Percentiles rank a stretch among this genome's conserved stretches.
Evolutionary conservation across 2,329 filamentous ascomycete genomes (phyloP).

Genomic region (Pseudopithomyces maydicus): DNA sequence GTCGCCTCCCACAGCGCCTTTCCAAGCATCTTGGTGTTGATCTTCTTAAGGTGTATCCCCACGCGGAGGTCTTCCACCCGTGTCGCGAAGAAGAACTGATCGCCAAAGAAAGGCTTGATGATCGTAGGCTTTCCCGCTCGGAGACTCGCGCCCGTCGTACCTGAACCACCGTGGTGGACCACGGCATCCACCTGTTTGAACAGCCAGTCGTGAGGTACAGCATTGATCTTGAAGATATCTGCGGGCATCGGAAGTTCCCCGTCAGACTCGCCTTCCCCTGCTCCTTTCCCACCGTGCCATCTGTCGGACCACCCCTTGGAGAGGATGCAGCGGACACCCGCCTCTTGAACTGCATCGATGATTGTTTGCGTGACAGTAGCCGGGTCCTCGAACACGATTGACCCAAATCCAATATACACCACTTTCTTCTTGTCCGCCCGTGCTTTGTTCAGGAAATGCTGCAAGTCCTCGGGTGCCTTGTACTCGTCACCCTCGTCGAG

Average conservation of each 20-base stretch:
- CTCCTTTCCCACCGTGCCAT: constrained; percentile 51
- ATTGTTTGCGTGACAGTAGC: constrained; percentile 89
- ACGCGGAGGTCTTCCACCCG: constrained; percentile 93
- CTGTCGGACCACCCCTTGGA: constrained; percentile 98
- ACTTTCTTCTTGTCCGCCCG: constrained; percentile 83
- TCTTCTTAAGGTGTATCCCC: constrained; percentile 84
- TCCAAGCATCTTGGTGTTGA: constrained; percentile 85
- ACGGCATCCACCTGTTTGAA: constrained; percentile 93
- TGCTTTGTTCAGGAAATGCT: constrained; percentile 82
- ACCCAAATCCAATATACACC: constrained; percentile 96
- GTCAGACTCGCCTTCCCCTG: constrained; percentile 59
- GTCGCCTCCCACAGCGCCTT: constrained; percentile 90
- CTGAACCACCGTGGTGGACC: constrained; percentile 91
- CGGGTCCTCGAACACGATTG: constrained; percentile 90
- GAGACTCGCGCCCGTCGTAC: constrained; percentile 91
- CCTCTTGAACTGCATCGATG: constrained; percentile 85
- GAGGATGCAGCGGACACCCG: constrained; percentile 91
- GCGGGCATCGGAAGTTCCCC: constrained; percentile 72
- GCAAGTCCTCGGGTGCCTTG: constrained; percentile 75
- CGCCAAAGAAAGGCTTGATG: constrained; percentile 95
- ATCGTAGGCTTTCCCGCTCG: constrained; percentile 92
- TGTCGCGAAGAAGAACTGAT: constrained; percentile 94
- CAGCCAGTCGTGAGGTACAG: constrained; percentile 94
- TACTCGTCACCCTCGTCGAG: constrained; percentile 75
- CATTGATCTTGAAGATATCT: constrained; percentile 86